Percentiles rank a stretch among this genome's conserved stretches.
phyloP scores from a whole-genome alignment of 1,139 yeast species.

The Nematodospora anomalae region DNA sequence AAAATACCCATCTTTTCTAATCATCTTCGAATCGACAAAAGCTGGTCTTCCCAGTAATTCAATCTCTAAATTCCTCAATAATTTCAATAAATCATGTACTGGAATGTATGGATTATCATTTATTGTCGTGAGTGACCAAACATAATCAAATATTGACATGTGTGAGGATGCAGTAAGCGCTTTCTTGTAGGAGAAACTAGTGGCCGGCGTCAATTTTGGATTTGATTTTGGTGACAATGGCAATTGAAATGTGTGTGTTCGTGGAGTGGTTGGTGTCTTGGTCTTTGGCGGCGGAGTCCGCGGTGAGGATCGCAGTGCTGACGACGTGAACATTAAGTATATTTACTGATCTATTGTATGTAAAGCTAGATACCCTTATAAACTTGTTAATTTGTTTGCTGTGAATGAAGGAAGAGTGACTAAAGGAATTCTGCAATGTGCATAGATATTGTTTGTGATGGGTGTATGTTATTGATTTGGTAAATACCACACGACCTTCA shows the following conservation, averaged over 20 bases:
- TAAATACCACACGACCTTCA: background rate
- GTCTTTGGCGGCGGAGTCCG: constrained; percentile 3
- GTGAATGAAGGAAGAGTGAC: too few relatives aligned
- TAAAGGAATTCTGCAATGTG: too few relatives aligned
- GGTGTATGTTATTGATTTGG: background rate
- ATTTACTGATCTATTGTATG: too few relatives aligned
- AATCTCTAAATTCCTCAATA: constrained; percentile 8
- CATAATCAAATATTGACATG: constrained; percentile 9
- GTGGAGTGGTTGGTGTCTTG: constrained; percentile 1
- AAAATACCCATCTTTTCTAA: constrained; percentile 1
- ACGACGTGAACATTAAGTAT: background rate
- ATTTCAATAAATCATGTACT: constrained; percentile 5
- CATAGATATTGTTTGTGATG: too few relatives aligned
- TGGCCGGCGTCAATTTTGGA: background rate
- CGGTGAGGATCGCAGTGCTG: constrained; percentile 4
- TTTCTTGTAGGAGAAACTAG: background rate
- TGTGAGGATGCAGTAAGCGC: background rate
- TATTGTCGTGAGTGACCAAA: constrained; percentile 9
- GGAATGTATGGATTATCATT: background rate
- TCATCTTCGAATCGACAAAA: background rate
- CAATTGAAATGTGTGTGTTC: background rate
- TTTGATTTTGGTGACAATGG: constrained; percentile 1
- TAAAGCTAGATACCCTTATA: too few relatives aligned
- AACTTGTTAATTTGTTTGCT: too few relatives aligned
- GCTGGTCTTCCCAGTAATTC: background rate